Evolutionary conservation across 768 basidiomycete genomes (phyloP).

Genomic region (Russula olivacea): DNA sequence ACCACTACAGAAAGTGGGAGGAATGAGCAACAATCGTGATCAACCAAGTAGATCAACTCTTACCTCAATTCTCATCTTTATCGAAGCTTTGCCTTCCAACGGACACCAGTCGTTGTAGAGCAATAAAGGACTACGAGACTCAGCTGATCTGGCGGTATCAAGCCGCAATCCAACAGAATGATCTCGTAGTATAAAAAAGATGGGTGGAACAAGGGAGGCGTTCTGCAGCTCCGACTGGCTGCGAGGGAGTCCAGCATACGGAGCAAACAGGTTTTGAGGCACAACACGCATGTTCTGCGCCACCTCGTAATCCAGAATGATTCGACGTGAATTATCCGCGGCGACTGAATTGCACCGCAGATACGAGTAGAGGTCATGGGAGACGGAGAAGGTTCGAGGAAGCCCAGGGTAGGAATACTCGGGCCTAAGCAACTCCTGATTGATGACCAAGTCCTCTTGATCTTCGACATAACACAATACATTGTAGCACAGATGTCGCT

Average conservation of each 20-base stretch:
- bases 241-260: conserved; percentile 18
- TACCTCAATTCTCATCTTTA: conserved; percentile 19
- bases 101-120: conserved; percentile 12
- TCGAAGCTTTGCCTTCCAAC: conserved; percentile 17
- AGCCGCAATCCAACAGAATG: conserved; percentile 12
- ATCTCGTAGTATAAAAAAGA: conserved; percentile 12
- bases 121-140: not conserved
- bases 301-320: conserved; percentile 9
- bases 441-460: conserved; percentile 14
- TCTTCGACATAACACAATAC: conserved; percentile 12
- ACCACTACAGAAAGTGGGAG: conserved; percentile 2
- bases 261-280: conserved; percentile 12
- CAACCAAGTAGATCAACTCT: not conserved
- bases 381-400: conserved; percentile 15
- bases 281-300: not conserved
- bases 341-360: conserved; percentile 16
- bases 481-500: conserved; percentile 12
- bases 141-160: conserved; percentile 8
- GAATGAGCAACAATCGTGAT: not conserved
- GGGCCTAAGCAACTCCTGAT: conserved; percentile 8
- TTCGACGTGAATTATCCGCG: conserved; percentile 3
- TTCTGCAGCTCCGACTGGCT: conserved; percentile 12
- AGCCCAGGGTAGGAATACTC: conserved; percentile 16
- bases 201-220: conserved; percentile 3
- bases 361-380: conserved; percentile 13